Percentiles rank a stretch among this genome's conserved stretches.
Evolutionary conservation across 2,329 filamentous ascomycete species (phyloP).

Genomic region (Alternaria tenuissima): DNA sequence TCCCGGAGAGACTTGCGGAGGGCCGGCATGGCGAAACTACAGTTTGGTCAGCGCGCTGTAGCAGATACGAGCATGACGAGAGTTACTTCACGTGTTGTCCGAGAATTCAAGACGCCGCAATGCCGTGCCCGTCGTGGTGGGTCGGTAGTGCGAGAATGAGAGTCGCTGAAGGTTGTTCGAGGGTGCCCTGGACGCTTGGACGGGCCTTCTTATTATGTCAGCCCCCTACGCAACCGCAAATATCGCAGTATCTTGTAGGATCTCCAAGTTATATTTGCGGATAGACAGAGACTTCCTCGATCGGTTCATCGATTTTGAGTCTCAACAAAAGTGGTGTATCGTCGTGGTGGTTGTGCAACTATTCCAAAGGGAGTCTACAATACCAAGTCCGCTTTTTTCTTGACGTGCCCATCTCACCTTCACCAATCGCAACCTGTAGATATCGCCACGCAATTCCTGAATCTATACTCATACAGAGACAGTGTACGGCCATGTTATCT

Average conservation of each 20-base stretch:
- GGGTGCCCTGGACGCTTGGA: constrained; percentile 27
- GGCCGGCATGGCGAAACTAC: constrained; percentile 49
- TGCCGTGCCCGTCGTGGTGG: constrained; percentile 39
- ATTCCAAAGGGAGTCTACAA: background rate
- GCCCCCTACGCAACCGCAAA: constrained; percentile 24
- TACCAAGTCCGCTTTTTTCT: constrained; percentile 11
- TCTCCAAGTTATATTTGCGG: background rate
- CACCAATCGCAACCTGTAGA: background rate
- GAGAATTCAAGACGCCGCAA: constrained; percentile 34
- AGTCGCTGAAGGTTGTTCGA: constrained; percentile 34
- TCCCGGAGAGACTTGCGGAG: constrained; percentile 48
- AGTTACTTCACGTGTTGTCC: constrained; percentile 46
- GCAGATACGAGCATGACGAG: constrained; percentile 18
- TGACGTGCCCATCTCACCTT: constrained; percentile 12
- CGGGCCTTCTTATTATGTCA: constrained; percentile 29
- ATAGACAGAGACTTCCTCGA: background rate
- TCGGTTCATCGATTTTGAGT: background rate
- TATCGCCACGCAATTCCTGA: background rate
- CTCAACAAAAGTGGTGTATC: background rate
- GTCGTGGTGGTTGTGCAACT: background rate
- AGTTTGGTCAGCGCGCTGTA: constrained; percentile 43
- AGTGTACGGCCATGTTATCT: background rate
- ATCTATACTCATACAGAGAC: background rate
- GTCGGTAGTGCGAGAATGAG: constrained; percentile 37
- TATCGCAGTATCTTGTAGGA: constrained; percentile 12